Evolutionary conservation across 345 rosid species (phyloP).

Genomic region (Rhodamnia argentea): DNA sequence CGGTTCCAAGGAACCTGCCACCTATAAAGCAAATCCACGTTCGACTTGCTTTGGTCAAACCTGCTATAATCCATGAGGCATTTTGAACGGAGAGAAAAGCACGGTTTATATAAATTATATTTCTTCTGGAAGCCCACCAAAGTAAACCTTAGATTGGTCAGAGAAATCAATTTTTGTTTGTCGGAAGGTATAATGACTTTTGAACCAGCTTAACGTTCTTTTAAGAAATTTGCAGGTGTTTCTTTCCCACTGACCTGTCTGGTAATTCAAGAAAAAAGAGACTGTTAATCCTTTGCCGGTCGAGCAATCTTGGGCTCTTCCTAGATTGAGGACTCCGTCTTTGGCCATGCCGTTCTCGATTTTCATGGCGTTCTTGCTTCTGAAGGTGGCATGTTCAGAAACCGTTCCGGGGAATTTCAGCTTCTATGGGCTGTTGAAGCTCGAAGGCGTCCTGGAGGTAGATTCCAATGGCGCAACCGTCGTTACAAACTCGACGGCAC

Average conservation of each 20-base stretch:
- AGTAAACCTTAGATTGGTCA: neutral
- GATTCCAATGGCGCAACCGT: neutral
- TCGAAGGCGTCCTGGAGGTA: neutral
- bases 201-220: neutral
- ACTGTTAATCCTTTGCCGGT: neutral
- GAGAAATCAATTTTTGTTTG: neutral
- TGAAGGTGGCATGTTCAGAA: neutral
- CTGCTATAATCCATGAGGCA: neutral
- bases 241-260: neutral
- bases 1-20: too few species aligned
- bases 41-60: neutral
- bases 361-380: neutral
- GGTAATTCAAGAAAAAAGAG: neutral
- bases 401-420: neutral
- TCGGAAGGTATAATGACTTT: neutral
- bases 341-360: neutral
- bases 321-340: neutral
- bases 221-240: neutral
- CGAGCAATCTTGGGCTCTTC: neutral
- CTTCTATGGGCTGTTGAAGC: neutral
- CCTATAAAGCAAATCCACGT: neutral
- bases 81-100: neutral
- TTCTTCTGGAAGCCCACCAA: neutral
- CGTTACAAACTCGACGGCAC: neutral
- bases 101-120: neutral